Conservation (phyloP, 345 rosid genomes). For the Combretum micranthum region DNA sequence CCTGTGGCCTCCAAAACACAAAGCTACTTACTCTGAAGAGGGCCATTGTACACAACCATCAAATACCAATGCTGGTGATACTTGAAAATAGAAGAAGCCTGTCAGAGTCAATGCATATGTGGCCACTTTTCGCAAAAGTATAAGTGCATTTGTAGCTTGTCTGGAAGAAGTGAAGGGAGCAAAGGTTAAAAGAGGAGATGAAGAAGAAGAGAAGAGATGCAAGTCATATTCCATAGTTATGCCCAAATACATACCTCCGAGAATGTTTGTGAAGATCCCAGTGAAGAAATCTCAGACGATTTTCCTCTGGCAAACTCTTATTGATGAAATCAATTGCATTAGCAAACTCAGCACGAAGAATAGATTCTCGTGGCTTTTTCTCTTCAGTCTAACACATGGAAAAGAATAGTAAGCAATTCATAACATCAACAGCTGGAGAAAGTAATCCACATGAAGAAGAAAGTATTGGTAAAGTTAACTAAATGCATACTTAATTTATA, state of each 20-base stretch:
- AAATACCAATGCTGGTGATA: constrained; percentile 50
- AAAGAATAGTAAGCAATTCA: constrained; percentile 8
- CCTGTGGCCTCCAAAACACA: background rate
- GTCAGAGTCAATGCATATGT: constrained; percentile 66
- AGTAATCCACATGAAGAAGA: no score
- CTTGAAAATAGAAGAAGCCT: constrained; percentile 83
- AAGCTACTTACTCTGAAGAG: constrained; percentile 54
- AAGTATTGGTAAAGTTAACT: no score
- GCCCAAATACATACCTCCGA: constrained; percentile 45
- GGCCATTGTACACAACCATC: constrained; percentile 41
- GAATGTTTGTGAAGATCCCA: constrained; percentile 90
- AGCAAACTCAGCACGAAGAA: constrained; percentile 92
- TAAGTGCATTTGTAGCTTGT: constrained; percentile 71
- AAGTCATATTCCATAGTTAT: background rate
- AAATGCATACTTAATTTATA: no score
- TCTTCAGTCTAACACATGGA: constrained; percentile 37
- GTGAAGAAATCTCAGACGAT: constrained; percentile 68
- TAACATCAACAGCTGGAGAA: background rate
- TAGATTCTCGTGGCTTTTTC: constrained; percentile 88
- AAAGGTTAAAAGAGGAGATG: constrained; percentile 9
- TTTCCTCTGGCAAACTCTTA: constrained; percentile 78
- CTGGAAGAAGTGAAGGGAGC: constrained; percentile 29
- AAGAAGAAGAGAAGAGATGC: background rate
- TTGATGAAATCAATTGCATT: constrained; percentile 89
- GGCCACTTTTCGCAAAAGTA: constrained; percentile 81